A percentile compares a stretch with the other conserved stretches of the same genome.
Conservation (phyloP, 1,284 basidiomycete genomes). For the Neonothopanus nambi region DNA sequence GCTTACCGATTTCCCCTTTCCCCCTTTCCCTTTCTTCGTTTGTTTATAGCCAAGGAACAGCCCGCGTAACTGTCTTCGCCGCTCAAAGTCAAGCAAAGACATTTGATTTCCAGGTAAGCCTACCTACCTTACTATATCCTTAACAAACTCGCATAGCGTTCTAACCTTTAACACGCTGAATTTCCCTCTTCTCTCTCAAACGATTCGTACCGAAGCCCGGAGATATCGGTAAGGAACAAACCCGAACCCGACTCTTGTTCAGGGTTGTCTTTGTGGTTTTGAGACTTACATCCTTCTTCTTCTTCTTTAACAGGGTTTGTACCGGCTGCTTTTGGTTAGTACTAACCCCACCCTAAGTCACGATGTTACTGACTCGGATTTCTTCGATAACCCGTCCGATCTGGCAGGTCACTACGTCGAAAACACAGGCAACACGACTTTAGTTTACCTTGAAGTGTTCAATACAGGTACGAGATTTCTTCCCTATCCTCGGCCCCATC, state of each 20-base stretch:
- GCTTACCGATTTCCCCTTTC: too few relatives aligned
- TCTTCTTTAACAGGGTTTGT: conserved; percentile 43
- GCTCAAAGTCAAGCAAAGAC: conserved; percentile 61
- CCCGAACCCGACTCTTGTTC: too few relatives aligned
- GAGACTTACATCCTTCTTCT: not conserved
- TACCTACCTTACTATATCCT: not conserved
- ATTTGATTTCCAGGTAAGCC: conserved; percentile 59
- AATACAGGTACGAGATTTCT: conserved; percentile 43
- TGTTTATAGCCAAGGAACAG: conserved; percentile 47
- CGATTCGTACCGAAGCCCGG: too few relatives aligned
- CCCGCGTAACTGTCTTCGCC: conserved; percentile 65
- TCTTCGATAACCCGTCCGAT: too few relatives aligned
- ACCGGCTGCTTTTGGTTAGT: conserved; percentile 54
- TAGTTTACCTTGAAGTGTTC: conserved; percentile 68
- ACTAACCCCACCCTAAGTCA: too few relatives aligned
- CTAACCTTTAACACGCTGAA: not conserved
- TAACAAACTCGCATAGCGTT: not conserved
- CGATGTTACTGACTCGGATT: too few relatives aligned
- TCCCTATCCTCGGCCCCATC: not conserved
- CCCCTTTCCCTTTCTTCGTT: too few relatives aligned
- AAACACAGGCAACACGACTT: conserved; percentile 64
- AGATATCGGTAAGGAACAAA: conserved; percentile 53
- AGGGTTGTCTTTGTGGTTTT: conserved; percentile 6
- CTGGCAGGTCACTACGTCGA: conserved; percentile 67
- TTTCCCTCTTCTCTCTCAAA: too few relatives aligned